A percentile compares a stretch with the other conserved stretches of the same genome.
Evolutionary conservation across 2,329 filamentous ascomycete genomes (phyloP).

Genomic region (Trichophyton mentagrophytes): DNA sequence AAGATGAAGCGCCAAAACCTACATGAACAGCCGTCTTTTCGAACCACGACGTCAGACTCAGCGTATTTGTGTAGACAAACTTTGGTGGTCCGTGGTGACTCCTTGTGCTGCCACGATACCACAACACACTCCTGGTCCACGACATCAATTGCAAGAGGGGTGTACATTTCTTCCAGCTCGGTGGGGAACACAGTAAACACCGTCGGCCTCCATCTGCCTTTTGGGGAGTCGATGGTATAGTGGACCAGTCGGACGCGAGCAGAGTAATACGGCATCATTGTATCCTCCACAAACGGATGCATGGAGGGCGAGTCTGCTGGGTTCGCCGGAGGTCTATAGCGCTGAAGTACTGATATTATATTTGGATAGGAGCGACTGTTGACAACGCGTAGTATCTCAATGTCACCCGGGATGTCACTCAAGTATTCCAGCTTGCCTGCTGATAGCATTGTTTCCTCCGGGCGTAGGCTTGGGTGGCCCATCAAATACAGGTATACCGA

Average conservation of each 20-base stretch:
- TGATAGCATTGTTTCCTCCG: slow-evolving; percentile 10
- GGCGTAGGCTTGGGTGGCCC: not conserved
- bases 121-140: not conserved
- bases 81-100: not conserved
- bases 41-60: not conserved
- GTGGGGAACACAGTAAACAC: slow-evolving; percentile 8
- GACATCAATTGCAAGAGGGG: slow-evolving; percentile 10
- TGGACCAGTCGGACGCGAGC: slow-evolving; percentile 21
- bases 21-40: not conserved
- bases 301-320: not conserved
- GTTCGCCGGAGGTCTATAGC: slow-evolving; percentile 19
- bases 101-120: slow-evolving; percentile 12
- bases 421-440: slow-evolving; percentile 15
- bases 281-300: slow-evolving; percentile 24
- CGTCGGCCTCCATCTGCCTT: not conserved
- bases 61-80: not conserved
- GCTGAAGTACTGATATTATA: slow-evolving; percentile 24
- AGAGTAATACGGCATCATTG: slow-evolving; percentile 15
- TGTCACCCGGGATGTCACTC: slow-evolving; percentile 17
- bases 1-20: not conserved
- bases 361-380: slow-evolving; percentile 13
- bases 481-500: slow-evolving; percentile 19
- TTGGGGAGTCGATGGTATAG: slow-evolving; percentile 11
- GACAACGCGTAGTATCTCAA: slow-evolving; percentile 24
- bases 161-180: not conserved